Evolutionary conservation across 2,329 filamentous ascomycete genomes (phyloP).

Genomic region (Geosmithia flava): DNA sequence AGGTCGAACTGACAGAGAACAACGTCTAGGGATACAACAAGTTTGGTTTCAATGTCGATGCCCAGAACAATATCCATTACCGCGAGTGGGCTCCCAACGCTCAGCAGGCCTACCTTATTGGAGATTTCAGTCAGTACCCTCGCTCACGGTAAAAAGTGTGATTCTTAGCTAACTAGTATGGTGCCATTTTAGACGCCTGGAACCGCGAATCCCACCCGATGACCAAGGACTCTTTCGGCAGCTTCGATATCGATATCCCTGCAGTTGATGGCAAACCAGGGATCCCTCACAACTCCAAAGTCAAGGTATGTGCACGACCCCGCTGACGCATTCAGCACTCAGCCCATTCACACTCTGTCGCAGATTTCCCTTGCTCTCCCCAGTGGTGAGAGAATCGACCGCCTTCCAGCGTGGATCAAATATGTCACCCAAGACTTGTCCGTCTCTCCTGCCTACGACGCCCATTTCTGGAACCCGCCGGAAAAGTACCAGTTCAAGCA

Average conservation of each 20-base stretch:
- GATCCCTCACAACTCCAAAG: conserved; percentile 86
- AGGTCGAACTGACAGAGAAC: background rate
- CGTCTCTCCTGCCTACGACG: conserved; percentile 88
- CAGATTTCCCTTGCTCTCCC: conserved; percentile 77
- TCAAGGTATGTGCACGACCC: conserved; percentile 55
- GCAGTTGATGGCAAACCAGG: conserved; percentile 60
- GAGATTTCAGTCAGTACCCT: conserved; percentile 70
- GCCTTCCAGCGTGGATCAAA: conserved; percentile 92
- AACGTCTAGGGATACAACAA: conserved; percentile 61
- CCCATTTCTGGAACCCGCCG: conserved; percentile 93
- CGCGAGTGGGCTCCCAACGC: conserved; percentile 96
- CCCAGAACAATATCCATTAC: conserved; percentile 78
- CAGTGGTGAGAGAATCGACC: conserved; percentile 69
- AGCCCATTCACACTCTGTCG: background rate
- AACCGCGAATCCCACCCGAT: conserved; percentile 72
- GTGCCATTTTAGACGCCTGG: conserved; percentile 57
- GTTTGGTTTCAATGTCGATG: conserved; percentile 73
- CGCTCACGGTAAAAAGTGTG: background rate
- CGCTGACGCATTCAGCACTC: background rate
- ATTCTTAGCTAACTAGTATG: background rate
- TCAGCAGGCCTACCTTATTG: conserved; percentile 70
- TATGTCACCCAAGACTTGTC: conserved; percentile 88
- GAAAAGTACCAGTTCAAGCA: conserved; percentile 82
- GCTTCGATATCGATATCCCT: conserved; percentile 73
- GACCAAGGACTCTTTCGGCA: conserved; percentile 73